Evolutionary conservation across 352 stramenopile species (phyloP), one percentile per base, ranked within the genome.

Genomic region (Peronospora farinosa): DNA sequence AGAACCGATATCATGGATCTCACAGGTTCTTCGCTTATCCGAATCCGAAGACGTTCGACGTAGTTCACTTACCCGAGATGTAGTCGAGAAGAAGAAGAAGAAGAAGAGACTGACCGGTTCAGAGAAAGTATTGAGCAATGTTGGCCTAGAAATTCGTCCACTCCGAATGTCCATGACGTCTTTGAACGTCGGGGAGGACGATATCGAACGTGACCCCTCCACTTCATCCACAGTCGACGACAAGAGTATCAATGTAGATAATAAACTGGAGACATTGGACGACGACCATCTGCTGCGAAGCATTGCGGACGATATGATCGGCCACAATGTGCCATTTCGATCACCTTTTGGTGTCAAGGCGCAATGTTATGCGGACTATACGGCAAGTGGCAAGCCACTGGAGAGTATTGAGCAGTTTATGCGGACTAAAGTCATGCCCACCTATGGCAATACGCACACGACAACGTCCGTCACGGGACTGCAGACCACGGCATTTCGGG

Each of bases 391-490:
- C 43, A 86, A 92, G 57, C 74, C 88, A 3, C 51, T 97, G 1
- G 53, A 54, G 38, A 92, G 69, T 30, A 88, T 98, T n/a, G 95
- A 98, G 65, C 48, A 76, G 15, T 98, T 97, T 52, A 72, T 98
- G 5, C 49, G 60, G 15, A 47, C 74, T 21, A 72, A 88, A 19
- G 95, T 97, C 36, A 63, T 98, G 50, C 94, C 95, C 1, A 80
- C 95, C 30, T 98, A 98, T 63, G 95, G 92, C 36, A 98, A 99
- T 62, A 98, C 96, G 9, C 95, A 98, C 68, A 98, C 96, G 5
- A 89, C 74, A 12, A 88, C 79, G 2, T 94, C 78, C 7, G 66
- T 84, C 38, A 86, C 74, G 36, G 78, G 78, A 0, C 37, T 84
- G 16, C 78, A 87, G 49, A 96, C 77, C 12, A 98, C 92, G 6